These are phyloP conservation scores for Claviceps fusiformis DNA, from an alignment of 2,329 filamentous ascomycete species.

Conservation along the genomic window DNA sequence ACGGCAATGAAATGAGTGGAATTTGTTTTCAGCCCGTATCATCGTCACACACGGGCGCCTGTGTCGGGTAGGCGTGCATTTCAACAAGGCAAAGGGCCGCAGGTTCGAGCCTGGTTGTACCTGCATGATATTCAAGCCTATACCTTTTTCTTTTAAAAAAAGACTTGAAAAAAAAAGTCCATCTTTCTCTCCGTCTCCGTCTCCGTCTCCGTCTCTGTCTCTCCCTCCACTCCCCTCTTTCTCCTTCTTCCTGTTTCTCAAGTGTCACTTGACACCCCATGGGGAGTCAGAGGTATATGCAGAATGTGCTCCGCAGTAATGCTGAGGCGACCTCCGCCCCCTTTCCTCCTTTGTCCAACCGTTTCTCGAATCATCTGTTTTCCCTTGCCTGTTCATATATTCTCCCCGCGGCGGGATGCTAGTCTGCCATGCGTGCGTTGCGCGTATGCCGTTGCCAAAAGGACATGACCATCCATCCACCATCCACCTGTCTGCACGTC, in stretches of 20 bases:
- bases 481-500: background rate
- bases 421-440: background rate
- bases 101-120: conserved; percentile 1
- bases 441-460: background rate
- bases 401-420: background rate
- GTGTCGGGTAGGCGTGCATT: conserved; percentile 1
- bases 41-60: background rate
- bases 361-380: background rate
- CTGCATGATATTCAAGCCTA: background rate
- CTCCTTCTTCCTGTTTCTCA: background rate
- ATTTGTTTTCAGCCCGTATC: background rate
- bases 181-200: background rate
- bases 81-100: background rate
- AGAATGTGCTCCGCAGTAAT: background rate
- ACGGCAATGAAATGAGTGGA: background rate
- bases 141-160: background rate
- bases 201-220: too few species aligned
- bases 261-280: background rate
- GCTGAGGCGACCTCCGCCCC: background rate
- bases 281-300: background rate
- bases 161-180: background rate
- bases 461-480: background rate
- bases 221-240: background rate
- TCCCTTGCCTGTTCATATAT: background rate
- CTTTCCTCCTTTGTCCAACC: background rate